Evolutionary conservation across 805 yeast genomes (phyloP), one percentile per base, ranked within the genome.

Genomic region (Wilhelminamyces savonicus): DNA sequence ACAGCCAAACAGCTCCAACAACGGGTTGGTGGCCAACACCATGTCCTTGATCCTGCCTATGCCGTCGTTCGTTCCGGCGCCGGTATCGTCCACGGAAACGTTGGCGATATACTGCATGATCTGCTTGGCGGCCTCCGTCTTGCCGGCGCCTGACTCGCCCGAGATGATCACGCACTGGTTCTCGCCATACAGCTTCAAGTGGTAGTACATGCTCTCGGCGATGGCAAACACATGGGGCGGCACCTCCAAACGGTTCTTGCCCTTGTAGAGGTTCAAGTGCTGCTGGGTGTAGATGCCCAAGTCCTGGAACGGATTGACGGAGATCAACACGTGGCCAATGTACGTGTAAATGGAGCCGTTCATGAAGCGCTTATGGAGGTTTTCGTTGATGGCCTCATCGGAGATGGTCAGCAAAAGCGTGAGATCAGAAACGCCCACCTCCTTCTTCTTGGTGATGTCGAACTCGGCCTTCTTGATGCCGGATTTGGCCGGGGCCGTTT

Each of bases 201-300:
- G 84, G 61, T 92, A 90, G 58, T 82, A 92, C 95, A 92, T 87
- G 21, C 94, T 64, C 59, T 92, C 99, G 8, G 99, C 98, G 48
- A 92, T 87, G 30, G 97, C 95, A 59, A 81, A 92, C 18, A 92
- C 98, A 59, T 92, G 99, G 3, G 99, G 99, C 12, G 97, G 94
- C 17, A 83, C 95, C 60, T 92, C 99, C 35, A 92, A 66, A 47
- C 99, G 71, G 57, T 92, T 92, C 56, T 88, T 87, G 38, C 95
- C 95, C 55, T 78, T 77, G 52, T 92, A 92, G 13, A 81, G 66
- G 34, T 75, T 74, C 40, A 90, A 64, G 2, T 78, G 78, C 14
- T 76, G 79, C 28, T 76, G 82, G 6, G 97, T 86, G 59, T 92
- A 92, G 30, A 92, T 92, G 2, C 99, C 99, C 49, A 92, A 66